Conservation (phyloP, 2,329 filamentous ascomycete genomes). For the Cordyceps cicadae region DNA sequence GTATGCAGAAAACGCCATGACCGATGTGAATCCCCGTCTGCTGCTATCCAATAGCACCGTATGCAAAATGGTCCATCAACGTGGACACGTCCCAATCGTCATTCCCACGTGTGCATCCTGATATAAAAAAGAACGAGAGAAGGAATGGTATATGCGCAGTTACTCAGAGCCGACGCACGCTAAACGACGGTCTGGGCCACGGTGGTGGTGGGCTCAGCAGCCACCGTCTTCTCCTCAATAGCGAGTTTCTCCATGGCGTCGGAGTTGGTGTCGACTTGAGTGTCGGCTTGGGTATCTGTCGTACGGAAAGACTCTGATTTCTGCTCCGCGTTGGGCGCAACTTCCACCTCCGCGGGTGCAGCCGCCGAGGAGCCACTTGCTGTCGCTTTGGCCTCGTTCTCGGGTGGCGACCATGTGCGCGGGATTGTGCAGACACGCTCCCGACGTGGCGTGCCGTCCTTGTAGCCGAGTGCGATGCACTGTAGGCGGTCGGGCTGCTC, state of each 20-base stretch:
- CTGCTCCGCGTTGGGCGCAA: neutral
- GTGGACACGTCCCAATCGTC: neutral
- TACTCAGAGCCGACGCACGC: neutral
- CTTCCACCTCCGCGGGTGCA: neutral
- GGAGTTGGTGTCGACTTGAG: conserved; percentile 15
- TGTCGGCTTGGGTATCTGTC: conserved; percentile 16
- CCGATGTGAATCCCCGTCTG: neutral
- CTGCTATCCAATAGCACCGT: neutral
- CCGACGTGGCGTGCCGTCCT: conserved; percentile 34
- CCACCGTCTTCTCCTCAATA: conserved; percentile 20
- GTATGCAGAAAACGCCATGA: neutral
- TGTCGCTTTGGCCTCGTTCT: conserved; percentile 10
- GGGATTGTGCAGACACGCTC: conserved; percentile 45
- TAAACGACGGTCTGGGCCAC: neutral
- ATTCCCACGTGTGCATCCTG: neutral
- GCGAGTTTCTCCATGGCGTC: conserved; percentile 26
- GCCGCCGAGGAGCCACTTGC: neutral
- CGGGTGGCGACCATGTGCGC: conserved; percentile 30
- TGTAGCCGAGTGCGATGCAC: conserved; percentile 45
- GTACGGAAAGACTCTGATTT: conserved; percentile 22
- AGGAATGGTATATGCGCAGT: neutral
- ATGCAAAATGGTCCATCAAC: neutral
- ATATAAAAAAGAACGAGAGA: neutral
- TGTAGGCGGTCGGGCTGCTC: conserved; percentile 38
- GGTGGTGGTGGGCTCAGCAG: neutral